Conservation (phyloP, 2,329 filamentous ascomycete genomes). For the Aspergillus floridensis region DNA sequence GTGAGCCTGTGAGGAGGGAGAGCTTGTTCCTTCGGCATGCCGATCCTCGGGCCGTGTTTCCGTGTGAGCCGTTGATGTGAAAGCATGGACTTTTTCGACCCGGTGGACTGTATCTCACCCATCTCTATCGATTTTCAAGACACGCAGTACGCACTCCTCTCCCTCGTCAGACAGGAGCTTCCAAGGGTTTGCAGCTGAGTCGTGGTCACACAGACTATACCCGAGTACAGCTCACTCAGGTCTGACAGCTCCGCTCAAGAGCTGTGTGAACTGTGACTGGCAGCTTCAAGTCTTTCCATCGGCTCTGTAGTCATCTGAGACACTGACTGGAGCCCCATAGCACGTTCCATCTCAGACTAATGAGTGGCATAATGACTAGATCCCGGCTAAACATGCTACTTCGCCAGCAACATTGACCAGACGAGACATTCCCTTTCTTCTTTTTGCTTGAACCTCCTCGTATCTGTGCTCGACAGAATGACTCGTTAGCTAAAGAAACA, state of each 20-base stretch:
- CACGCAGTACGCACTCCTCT: not conserved
- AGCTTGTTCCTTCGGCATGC: conserved; percentile 2
- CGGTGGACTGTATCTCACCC: not conserved
- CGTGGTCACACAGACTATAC: not conserved
- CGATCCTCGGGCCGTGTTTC: conserved; percentile 6
- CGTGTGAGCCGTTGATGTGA: not conserved
- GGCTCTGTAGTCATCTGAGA: not conserved
- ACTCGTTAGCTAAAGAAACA: not conserved
- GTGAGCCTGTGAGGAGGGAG: not conserved
- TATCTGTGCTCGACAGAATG: not conserved
- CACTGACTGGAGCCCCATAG: not conserved
- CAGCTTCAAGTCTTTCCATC: not conserved
- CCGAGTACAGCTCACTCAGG: not conserved
- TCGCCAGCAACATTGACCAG: not conserved
- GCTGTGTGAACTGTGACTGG: not conserved
- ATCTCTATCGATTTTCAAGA: not conserved
- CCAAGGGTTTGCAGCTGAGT: not conserved
- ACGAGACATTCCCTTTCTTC: not conserved
- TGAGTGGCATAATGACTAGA: not conserved
- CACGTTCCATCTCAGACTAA: not conserved
- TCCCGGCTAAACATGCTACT: not conserved
- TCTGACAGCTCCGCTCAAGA: not conserved
- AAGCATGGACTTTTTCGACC: not conserved
- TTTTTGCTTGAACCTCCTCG: not conserved
- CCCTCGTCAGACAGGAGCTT: not conserved